Base-by-base conservation (phyloP, 331 rosid species). In the Prunus yedoensis region DNA sequence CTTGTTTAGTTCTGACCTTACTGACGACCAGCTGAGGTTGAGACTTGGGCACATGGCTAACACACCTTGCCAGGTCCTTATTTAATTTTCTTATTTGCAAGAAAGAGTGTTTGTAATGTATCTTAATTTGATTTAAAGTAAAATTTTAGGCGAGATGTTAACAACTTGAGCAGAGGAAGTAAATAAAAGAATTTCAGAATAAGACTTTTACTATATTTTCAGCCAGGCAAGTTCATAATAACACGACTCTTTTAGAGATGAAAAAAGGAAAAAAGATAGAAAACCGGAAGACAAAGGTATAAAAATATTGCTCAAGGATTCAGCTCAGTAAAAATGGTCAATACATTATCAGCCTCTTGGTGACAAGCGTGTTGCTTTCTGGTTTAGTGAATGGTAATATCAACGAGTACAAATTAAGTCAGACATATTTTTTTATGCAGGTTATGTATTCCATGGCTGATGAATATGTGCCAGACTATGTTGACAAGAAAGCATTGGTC, bases 1-100 rank as follows among this genome's bases (percentile, higher is more conserved):
- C 80, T 81, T 95, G 97, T 95, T 95, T 82, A 95, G 99, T 73
- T 95, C 99, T n/a, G 99, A 95, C 84, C 91, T 95, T 30, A 95
- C 96, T 63, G 99, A 95, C 65, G 99, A 95, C 78, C 99, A 95
- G 71, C 84, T 95, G 89, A 88, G 66, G 84, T 61, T 70, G 81
- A 92, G 91, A 82, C 92, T 95, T 12, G 99, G 97, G 68, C 99
- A 95, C 84, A 89, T 95, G 97, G 79, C 94, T 74, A 90, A 78
- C 82, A 90, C 91, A 71, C 97, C 92, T 74, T 90, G 97, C 78
- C 97, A 92, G 97, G 99, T 95, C 75, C 49, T 71, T 53, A 23
- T 35, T 82, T 30, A 12, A 21, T 51, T 72, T 51, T 61, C 61
- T 72, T 12, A 10, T 80, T 68, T 65, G 41, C 49, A 62, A 17